Percentiles rank a stretch among this genome's conserved stretches.
Evolutionary conservation across 1,284 basidiomycete species (phyloP).

Genomic region (Apiotrichum sp.): DNA sequence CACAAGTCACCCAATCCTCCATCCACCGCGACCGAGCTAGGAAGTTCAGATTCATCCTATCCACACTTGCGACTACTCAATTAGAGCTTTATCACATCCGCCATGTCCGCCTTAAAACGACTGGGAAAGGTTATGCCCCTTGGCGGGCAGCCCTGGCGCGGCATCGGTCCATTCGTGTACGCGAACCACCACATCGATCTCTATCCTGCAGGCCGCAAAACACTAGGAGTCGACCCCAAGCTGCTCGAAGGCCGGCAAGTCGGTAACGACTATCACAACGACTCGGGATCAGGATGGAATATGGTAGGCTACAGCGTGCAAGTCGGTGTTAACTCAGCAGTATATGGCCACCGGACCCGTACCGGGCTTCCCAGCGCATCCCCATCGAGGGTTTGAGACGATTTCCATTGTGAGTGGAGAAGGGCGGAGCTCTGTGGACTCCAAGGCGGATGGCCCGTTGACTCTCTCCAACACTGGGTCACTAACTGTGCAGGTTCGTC

Average conservation of each 20-base stretch:
- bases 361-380: slow-evolving; percentile 17
- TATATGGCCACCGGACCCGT: slow-evolving; percentile 8
- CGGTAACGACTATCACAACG: slow-evolving; percentile 11
- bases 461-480: no score
- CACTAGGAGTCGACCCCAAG: slow-evolving; percentile 3
- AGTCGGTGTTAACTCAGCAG: no score
- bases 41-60: no score
- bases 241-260: slow-evolving; percentile 9
- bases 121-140: neutral
- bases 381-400: slow-evolving; percentile 14
- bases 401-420: slow-evolving; percentile 3
- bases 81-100: neutral
- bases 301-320: neutral
- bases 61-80: no score
- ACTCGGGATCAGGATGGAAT: slow-evolving; percentile 9
- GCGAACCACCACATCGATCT: slow-evolving; percentile 10
- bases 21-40: no score
- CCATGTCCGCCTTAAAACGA: neutral
- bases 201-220: slow-evolving; percentile 8
- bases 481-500: neutral
- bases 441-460: no score
- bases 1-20: no score
- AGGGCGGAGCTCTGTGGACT: no score
- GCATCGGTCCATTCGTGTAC: slow-evolving; percentile 13
- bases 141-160: slow-evolving; percentile 1